These are phyloP conservation scores for Diaporthe eres DNA, from an alignment of 2,329 filamentous ascomycete genomes.

Conservation along the genomic window DNA sequence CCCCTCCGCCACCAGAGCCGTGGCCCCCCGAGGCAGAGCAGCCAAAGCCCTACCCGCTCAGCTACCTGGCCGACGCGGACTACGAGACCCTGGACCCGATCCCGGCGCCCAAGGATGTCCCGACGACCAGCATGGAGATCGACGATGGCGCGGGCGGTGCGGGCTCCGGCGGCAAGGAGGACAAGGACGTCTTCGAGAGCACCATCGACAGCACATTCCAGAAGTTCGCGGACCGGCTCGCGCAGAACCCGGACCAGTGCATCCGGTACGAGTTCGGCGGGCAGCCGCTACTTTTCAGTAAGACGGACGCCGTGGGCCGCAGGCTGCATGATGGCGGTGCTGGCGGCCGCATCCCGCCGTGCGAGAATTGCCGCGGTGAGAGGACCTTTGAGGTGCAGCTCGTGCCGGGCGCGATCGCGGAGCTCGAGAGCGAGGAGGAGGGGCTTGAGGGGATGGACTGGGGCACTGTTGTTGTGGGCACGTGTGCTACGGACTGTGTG, in stretches of 20 bases:
- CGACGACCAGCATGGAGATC: constrained; percentile 65
- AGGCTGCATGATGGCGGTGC: constrained; percentile 60
- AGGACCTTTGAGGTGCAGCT: constrained; percentile 94
- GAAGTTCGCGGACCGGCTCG: constrained; percentile 82
- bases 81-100: constrained; percentile 85
- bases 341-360: constrained; percentile 75
- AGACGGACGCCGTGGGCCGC: constrained; percentile 80
- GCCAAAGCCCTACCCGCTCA: constrained; percentile 79
- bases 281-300: constrained; percentile 83
- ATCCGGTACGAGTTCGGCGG: constrained; percentile 86
- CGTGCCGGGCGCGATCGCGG: constrained; percentile 87
- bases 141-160: constrained; percentile 55
- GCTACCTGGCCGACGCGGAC: constrained; percentile 88
- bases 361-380: constrained; percentile 79
- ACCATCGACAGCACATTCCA: constrained; percentile 83
- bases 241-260: constrained; percentile 86
- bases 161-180: constrained; percentile 65
- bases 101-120: constrained; percentile 58
- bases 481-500: constrained; percentile 85
- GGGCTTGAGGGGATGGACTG: constrained; percentile 96
- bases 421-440: constrained; percentile 77
- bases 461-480: constrained; percentile 91
- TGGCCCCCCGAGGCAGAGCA: constrained; percentile 80
- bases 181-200: constrained; percentile 81
- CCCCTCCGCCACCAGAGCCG: constrained; percentile 69